Base-by-base conservation (phyloP, 768 basidiomycete genomes). In the Podaxis rugospora region DNA sequence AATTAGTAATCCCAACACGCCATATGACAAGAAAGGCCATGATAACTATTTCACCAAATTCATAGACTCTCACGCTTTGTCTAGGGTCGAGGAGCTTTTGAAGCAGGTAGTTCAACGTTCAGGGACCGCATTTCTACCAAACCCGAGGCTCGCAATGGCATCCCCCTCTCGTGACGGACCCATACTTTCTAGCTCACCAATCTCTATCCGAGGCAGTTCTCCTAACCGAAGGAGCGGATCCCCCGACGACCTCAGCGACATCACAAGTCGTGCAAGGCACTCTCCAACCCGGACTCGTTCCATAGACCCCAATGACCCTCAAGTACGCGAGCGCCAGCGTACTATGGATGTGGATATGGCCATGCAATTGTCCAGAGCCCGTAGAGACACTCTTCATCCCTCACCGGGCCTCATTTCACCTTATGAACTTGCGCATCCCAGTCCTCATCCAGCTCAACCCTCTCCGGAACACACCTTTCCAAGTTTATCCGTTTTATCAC, bases 281-380 rank as follows among this genome's bases (percentile, higher is more conserved):
- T 89, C 89, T 0, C 89, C 90, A 0, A 84, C 84, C 2, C 72
- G 89, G 14, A 70, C 74, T 0, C 83, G 88, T 46, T 80, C 88
- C 7, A 81, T 83, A 62, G 86, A 91, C 69, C 83, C 80, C 9
- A 80, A 87, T 76, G 88, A 92, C 68, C 85, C 89, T 0, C 84
- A 90, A 56, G 85, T 84, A 18, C 79, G 87, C 57, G 94, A 97
- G 72, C 85, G 95, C 18, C 95, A 98, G 77, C 83, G 90, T 37
- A 87, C 92, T 5, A 92, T 97, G 88, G 95, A 98, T 67, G 92
- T 92, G 0, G 94, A 95, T 67, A 93, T 93, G 90, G 92, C 90
- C 56, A 82, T 92, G 69, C 88, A 90, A 35, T 82, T 90, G 44
- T 89, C 88, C 23, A 80, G 84, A 21, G 90, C 89, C 0, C 82